Evolutionary conservation across 2,329 filamentous ascomycete species (phyloP).

Genomic region (Mycosphaerella arachidis): DNA sequence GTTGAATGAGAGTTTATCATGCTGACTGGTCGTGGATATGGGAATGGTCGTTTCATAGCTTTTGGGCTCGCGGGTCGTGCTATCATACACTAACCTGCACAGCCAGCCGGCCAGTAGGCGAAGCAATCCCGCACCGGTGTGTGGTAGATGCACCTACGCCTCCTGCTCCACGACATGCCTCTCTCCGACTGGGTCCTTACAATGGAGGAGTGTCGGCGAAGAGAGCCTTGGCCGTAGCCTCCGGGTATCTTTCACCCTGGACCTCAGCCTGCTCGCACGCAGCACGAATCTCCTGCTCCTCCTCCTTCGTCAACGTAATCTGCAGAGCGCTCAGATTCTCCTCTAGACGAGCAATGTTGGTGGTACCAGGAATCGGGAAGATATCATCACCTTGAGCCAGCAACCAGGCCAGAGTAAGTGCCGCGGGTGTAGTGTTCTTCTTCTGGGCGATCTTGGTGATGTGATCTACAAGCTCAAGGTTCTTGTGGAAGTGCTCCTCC

Average conservation of each 20-base stretch:
- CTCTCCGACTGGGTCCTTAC: not conserved
- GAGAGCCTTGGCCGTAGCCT: slow-evolving; percentile 29
- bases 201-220: slow-evolving; percentile 40
- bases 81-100: no score
- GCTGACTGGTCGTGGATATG: no score
- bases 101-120: no score
- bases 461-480: slow-evolving; percentile 50
- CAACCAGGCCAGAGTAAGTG: slow-evolving; percentile 62
- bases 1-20: not conserved
- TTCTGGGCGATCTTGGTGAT: slow-evolving; percentile 48
- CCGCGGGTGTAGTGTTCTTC: slow-evolving; percentile 53
- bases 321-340: slow-evolving; percentile 41
- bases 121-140: no score
- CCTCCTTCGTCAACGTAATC: slow-evolving; percentile 35
- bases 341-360: slow-evolving; percentile 43
- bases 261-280: slow-evolving; percentile 34
- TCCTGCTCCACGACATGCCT: not conserved
- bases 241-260: slow-evolving; percentile 38
- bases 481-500: slow-evolving; percentile 53
- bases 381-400: slow-evolving; percentile 55
- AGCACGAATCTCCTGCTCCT: slow-evolving; percentile 36
- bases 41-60: not conserved
- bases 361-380: slow-evolving; percentile 53
- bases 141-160: no score
- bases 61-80: not conserved